A percentile compares a stretch with the other conserved stretches of the same genome.
Evolutionary conservation across 2,329 filamentous ascomycete species (phyloP).

Genomic region (Pestalotiopsis sp.): DNA sequence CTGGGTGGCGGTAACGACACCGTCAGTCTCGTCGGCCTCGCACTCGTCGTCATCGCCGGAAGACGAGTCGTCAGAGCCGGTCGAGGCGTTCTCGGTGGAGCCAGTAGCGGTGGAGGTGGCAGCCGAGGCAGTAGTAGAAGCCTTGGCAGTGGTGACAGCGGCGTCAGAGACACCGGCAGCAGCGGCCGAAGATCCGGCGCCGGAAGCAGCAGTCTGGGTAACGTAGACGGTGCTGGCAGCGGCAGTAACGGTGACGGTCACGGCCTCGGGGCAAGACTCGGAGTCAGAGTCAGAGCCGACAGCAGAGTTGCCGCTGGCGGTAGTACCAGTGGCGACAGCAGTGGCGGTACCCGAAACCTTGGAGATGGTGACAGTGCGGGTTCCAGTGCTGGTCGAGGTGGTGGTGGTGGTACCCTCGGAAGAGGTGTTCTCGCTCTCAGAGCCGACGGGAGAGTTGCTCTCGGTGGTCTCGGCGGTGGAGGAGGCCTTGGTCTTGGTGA

Average conservation of each 20-base stretch:
- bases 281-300: constrained; percentile 19
- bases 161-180: neutral
- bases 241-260: constrained; percentile 31
- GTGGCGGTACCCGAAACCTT: constrained; percentile 17
- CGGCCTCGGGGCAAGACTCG: constrained; percentile 28
- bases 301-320: constrained; percentile 10
- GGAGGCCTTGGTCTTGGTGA: constrained; percentile 14
- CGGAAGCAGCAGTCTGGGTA: constrained; percentile 4
- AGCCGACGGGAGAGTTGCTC: constrained; percentile 16
- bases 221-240: constrained; percentile 14
- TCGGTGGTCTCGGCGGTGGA: constrained; percentile 1
- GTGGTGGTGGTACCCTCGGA: constrained; percentile 30
- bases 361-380: constrained; percentile 32
- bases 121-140: neutral
- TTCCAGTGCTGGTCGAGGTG: constrained; percentile 32
- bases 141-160: constrained; percentile 2
- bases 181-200: neutral
- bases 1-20: constrained; percentile 36
- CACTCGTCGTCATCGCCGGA: constrained; percentile 21
- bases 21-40: constrained; percentile 30
- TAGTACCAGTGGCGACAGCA: neutral
- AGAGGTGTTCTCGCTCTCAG: constrained; percentile 17
- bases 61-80: constrained; percentile 18
- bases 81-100: constrained; percentile 14
- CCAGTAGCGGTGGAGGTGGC: constrained; percentile 14